Evolutionary conservation across 129 eudicot genomes (phyloP).

Genomic region (Smallanthus sonchifolius): DNA sequence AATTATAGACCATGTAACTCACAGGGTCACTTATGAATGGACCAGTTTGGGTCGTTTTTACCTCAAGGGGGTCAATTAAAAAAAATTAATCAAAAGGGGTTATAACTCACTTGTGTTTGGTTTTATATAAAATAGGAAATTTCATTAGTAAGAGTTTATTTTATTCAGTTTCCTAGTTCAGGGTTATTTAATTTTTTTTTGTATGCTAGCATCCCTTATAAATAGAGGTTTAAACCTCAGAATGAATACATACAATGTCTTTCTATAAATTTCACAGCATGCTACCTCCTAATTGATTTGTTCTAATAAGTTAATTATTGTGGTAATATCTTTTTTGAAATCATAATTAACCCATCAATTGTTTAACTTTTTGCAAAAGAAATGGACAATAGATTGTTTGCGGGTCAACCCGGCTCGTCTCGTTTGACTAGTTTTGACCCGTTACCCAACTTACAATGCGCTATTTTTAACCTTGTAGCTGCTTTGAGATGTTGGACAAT

Average conservation of each 20-base stretch:
- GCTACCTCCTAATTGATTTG: not conserved
- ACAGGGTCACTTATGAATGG: not conserved
- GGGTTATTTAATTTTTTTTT: not conserved
- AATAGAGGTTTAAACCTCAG: not conserved
- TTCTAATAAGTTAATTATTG: not conserved
- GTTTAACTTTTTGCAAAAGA: not conserved
- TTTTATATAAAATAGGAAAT: not conserved
- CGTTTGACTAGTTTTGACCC: not conserved
- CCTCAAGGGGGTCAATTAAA: not conserved
- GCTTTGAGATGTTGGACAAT: constrained; percentile 66
- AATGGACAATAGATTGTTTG: not conserved
- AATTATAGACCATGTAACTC: not conserved
- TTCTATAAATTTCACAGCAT: not conserved
- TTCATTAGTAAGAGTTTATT: not conserved
- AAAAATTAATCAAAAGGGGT: not conserved
- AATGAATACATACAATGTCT: not conserved
- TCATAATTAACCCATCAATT: not conserved
- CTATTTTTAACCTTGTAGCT: constrained; percentile 28
- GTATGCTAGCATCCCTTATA: not conserved
- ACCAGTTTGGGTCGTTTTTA: not conserved
- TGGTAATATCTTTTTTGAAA: not conserved
- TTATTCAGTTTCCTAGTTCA: not conserved
- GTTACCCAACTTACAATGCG: not conserved
- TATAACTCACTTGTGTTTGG: not conserved
- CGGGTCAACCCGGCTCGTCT: not conserved